Conservation (phyloP, 208 protist genomes). For the Acanthamoeba quina region DNA sequence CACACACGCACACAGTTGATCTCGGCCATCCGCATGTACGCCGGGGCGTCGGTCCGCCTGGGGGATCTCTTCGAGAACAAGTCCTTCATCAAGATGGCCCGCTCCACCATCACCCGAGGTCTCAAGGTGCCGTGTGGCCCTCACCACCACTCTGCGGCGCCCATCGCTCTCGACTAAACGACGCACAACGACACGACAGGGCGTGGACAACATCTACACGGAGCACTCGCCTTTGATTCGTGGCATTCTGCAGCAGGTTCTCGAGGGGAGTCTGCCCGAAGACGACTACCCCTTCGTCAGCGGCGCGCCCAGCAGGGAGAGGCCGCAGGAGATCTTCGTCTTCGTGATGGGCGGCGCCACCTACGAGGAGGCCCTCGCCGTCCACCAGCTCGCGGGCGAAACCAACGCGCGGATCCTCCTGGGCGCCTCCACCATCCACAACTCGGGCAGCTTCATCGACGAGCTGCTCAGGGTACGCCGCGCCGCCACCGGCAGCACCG, state of each 20-base stretch:
- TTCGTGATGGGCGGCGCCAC: constrained; percentile 92
- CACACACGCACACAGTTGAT: constrained; percentile 7
- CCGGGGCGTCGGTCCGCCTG: neutral
- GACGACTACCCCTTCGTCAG: constrained; percentile 84
- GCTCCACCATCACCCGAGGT: constrained; percentile 34
- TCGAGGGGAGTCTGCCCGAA: constrained; percentile 88
- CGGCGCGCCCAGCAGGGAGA: constrained; percentile 72
- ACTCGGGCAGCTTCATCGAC: constrained; percentile 73
- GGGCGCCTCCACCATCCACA: constrained; percentile 85
- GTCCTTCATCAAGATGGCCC: constrained; percentile 60
- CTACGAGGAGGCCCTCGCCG: constrained; percentile 88
- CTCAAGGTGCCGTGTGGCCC: constrained; percentile 62
- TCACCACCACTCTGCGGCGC: neutral
- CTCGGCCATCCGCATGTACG: constrained; percentile 51
- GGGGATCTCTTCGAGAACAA: constrained; percentile 70
- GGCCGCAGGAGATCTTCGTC: constrained; percentile 90
- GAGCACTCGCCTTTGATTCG: constrained; percentile 96
- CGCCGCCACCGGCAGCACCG: neutral
- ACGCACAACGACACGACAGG: constrained; percentile 72
- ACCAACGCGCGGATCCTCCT: constrained; percentile 78
- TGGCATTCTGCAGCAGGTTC: constrained; percentile 83
- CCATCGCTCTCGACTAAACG: constrained; percentile 19
- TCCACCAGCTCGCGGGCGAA: constrained; percentile 76
- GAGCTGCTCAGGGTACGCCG: constrained; percentile 24
- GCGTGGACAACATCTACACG: constrained; percentile 97